phyloP scores from a whole-genome alignment of 768 basidiomycete genomes.

The Amanita rubescens region DNA sequence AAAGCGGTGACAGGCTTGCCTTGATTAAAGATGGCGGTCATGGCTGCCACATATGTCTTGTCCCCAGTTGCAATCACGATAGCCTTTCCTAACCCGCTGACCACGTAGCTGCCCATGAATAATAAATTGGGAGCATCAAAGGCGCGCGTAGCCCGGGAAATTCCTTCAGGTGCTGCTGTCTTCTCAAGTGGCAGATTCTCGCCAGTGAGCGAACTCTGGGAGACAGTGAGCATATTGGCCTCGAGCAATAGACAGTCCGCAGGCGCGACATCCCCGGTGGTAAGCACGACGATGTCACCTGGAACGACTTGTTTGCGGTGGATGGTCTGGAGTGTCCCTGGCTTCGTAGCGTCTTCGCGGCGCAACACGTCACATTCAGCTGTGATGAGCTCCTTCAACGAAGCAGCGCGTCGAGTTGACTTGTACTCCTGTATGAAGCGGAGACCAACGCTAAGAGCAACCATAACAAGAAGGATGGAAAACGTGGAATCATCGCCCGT shows the following conservation, averaged over 20 bases:
- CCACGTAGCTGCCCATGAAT: slow-evolving; percentile 26
- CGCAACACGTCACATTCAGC: slow-evolving; percentile 26
- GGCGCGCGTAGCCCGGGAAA: slow-evolving; percentile 18
- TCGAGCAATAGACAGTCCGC: slow-evolving; percentile 26
- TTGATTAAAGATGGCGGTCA: slow-evolving; percentile 24
- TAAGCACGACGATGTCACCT: slow-evolving; percentile 23
- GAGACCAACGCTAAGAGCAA: slow-evolving; percentile 25
- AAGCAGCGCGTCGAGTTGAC: slow-evolving; percentile 27
- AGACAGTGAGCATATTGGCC: slow-evolving; percentile 23
- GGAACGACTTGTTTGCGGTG: slow-evolving; percentile 25
- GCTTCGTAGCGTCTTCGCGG: background rate
- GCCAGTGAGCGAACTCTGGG: slow-evolving; percentile 28
- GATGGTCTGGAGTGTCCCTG: slow-evolving; percentile 18
- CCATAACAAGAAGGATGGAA: slow-evolving; percentile 27
- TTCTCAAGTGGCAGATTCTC: slow-evolving; percentile 28
- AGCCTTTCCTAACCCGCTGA: slow-evolving; percentile 24
- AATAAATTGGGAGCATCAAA: slow-evolving; percentile 25
- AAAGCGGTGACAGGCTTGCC: slow-evolving; percentile 25
- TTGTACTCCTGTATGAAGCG: slow-evolving; percentile 24
- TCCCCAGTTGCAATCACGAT: slow-evolving; percentile 24
- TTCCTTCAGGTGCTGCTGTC: slow-evolving; percentile 12
- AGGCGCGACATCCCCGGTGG: slow-evolving; percentile 29
- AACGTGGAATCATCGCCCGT: slow-evolving; percentile 26
- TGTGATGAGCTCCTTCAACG: slow-evolving; percentile 24
- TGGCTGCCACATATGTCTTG: slow-evolving; percentile 28